Base-by-base conservation (phyloP, 1,284 basidiomycete species). In the Trametes versicolor region DNA sequence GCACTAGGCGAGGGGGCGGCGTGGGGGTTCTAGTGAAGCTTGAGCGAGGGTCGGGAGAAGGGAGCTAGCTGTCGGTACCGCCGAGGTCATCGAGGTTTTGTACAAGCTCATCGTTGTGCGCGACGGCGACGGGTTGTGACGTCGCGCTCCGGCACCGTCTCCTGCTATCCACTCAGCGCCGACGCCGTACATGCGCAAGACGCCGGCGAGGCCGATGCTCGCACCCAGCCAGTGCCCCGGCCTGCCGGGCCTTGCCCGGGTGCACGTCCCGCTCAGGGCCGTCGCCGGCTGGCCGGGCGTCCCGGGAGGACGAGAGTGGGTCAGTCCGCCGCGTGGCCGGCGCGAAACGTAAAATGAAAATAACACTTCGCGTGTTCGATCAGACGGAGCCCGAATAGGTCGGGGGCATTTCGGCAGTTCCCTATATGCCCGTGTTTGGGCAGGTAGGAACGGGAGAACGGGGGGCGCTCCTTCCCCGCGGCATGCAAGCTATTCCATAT, bases 401-500 rank as follows among this genome's bases (percentile, higher is more conserved):
- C 47, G 61, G 54, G 25, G 49, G 48, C 61, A 57, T 32, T 62
- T 55, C 61, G 61, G 61, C 54, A 62, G 47, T 57, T 57, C 48
- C 61, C 54, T 52, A 56, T 52, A 25, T 57, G 61, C 2, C 60
- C 60, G 29, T 32, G 58, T 60, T 23, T 36, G 68, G 64, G 52
- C n/a, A 66, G 53, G 58, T 50, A 62, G 54, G 62, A 62, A 57
- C 54, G 61, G 32, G 25, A 19, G 53, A 54, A 55, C 39, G 66
- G 65, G 25, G 32, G 29, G 54, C 37, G 37, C 47, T 37, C 58
- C 53, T 66, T 62, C 61, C 64, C 61, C 64, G 67, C 67, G 66
- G 39, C 8, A 6, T n/a, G 43, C 55, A 48, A 39, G 21, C 62
- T 54, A 66, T 53, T 27, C 64, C 57, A 50, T 58, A 48, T 62